Percentiles rank a stretch among this genome's conserved stretches.
phyloP scores from a whole-genome alignment of 371 early-diverging fungal genomes.

The Mortierella sp. region DNA sequence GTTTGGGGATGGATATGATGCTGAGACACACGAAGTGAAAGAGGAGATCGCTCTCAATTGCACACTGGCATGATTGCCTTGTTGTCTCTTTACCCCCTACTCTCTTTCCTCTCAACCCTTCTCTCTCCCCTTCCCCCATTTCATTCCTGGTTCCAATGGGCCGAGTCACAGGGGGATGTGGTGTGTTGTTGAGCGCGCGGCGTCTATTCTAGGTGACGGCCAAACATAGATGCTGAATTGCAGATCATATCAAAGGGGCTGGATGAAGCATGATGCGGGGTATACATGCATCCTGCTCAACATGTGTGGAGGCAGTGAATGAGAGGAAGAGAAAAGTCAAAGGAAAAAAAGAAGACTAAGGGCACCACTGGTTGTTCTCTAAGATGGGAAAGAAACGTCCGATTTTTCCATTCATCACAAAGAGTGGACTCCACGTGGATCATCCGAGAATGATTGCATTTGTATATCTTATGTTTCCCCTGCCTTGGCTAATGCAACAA shows the following conservation, averaged over 20 bases:
- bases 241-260: not conserved
- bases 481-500: not conserved
- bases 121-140: not conserved
- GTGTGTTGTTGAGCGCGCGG: not conserved
- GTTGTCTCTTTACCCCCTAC: not conserved
- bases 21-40: not conserved
- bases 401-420: not conserved
- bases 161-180: not conserved
- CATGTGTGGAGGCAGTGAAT: not conserved
- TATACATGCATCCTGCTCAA: not conserved
- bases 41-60: conserved; percentile 6
- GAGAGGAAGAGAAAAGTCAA: not conserved
- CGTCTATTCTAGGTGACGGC: not conserved
- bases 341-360: not conserved
- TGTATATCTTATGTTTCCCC: not conserved
- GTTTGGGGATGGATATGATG: not conserved
- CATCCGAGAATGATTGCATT: not conserved
- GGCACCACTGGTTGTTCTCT: not conserved
- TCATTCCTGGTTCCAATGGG: conserved; percentile 8
- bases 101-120: too few species aligned
- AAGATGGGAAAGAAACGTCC: not conserved
- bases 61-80: not conserved
- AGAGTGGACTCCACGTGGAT: conserved; percentile 28
- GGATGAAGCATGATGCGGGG: not conserved
- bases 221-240: not conserved